Conservation (phyloP, 345 rosid species). For the sweet orange (Citrus sinensis) region DNA sequence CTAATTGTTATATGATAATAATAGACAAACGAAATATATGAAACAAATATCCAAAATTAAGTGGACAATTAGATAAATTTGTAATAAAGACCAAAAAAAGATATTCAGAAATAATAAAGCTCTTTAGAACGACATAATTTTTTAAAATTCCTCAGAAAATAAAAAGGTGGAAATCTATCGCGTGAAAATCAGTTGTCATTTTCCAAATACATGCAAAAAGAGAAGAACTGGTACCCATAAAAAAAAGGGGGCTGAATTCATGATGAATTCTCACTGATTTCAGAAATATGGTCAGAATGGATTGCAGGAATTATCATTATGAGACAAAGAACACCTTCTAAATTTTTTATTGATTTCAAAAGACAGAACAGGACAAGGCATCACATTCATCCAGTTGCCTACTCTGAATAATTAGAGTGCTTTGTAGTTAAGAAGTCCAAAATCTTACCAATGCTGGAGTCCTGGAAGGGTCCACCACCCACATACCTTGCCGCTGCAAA, state of each 20-base stretch:
- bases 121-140: neutral
- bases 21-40: neutral
- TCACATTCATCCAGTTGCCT: neutral
- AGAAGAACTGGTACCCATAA: neutral
- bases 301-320: neutral
- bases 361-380: neutral
- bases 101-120: neutral
- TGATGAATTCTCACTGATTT: neutral
- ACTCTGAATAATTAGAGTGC: neutral
- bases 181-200: neutral
- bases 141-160: neutral
- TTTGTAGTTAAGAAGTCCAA: neutral
- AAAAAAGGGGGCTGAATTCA: neutral
- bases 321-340: neutral
- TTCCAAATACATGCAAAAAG: neutral
- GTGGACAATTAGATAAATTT: neutral
- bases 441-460: constrained; percentile 69
- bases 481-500: constrained; percentile 47
- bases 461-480: constrained; percentile 56
- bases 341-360: neutral
- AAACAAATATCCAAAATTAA: neutral
- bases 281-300: neutral
- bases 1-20: neutral
- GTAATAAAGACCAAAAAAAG: neutral
- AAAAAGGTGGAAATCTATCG: neutral